These are phyloP conservation scores for Verruconis gallopava DNA, from an alignment of 2,329 filamentous ascomycete species.

Conservation along the genomic window DNA sequence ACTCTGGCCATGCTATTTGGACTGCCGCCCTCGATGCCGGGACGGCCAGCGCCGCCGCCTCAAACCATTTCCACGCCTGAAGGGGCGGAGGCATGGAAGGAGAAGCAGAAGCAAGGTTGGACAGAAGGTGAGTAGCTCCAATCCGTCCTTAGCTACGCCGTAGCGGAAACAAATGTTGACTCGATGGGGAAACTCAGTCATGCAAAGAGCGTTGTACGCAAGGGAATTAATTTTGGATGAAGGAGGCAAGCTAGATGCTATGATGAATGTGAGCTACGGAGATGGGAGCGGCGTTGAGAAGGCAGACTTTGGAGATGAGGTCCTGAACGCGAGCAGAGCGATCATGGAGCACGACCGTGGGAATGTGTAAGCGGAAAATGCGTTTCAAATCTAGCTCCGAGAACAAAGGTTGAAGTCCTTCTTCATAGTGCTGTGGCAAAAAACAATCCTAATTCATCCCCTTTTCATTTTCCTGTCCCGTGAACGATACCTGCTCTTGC, in stretches of 20 bases:
- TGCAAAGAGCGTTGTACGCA: background rate
- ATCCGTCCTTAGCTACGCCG: background rate
- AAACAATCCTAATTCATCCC: no score
- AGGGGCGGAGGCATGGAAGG: background rate
- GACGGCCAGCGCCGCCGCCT: background rate
- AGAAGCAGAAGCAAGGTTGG: background rate
- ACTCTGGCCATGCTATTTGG: slow-evolving; percentile 12
- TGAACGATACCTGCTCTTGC: no score
- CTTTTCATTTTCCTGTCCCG: no score
- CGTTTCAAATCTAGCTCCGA: no score
- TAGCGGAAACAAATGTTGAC: background rate
- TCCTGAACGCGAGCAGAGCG: background rate
- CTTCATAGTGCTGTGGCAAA: no score
- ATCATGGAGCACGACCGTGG: background rate
- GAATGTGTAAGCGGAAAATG: no score
- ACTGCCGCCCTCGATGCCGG: background rate
- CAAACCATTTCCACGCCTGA: background rate
- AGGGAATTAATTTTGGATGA: background rate
- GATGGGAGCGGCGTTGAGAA: background rate
- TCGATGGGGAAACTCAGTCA: background rate
- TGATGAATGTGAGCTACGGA: slow-evolving; percentile 1
- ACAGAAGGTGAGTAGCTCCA: background rate
- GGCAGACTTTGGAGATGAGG: background rate
- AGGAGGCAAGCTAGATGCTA: background rate
- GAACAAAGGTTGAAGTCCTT: no score